phyloP scores from a whole-genome alignment of 148 eudicot genomes.

The Euryodendron excelsum region DNA sequence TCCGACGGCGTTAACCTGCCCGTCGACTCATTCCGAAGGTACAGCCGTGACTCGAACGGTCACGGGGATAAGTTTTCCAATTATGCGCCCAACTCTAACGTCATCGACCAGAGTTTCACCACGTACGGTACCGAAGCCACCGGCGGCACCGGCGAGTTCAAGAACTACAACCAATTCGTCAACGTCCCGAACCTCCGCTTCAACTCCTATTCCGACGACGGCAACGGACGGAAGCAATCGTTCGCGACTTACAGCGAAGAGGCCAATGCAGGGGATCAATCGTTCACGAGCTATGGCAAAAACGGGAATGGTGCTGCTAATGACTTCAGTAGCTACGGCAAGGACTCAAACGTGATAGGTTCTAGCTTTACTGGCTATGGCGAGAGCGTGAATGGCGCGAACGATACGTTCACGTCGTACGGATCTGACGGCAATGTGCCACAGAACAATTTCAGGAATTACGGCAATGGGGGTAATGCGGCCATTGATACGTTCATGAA shows the following conservation, averaged over 20 bases:
- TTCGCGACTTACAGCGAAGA: slow-evolving; percentile 33
- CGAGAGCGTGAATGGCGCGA: slow-evolving; percentile 35
- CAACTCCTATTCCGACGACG: slow-evolving; percentile 48
- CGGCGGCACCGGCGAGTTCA: slow-evolving; percentile 46
- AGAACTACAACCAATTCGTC: slow-evolving; percentile 23
- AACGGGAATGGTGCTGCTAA: slow-evolving; percentile 36
- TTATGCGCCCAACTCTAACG: slow-evolving; percentile 39
- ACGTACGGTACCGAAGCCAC: slow-evolving; percentile 48
- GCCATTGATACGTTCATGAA: slow-evolving; percentile 43
- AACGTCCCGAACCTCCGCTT: slow-evolving; percentile 44
- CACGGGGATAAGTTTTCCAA: slow-evolving; percentile 42
- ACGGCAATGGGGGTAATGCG: slow-evolving; percentile 47
- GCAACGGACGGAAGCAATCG: slow-evolving; percentile 31
- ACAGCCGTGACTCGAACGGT: slow-evolving; percentile 47
- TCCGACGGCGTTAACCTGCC: slow-evolving; percentile 31
- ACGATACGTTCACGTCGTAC: slow-evolving; percentile 50
- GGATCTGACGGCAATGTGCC: slow-evolving; percentile 49
- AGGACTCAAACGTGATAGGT: slow-evolving; percentile 40
- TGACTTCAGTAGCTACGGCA: slow-evolving; percentile 32
- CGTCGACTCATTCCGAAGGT: slow-evolving; percentile 42
- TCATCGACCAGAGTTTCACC: slow-evolving; percentile 41
- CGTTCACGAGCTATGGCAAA: slow-evolving; percentile 47
- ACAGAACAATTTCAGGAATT: slow-evolving; percentile 47
- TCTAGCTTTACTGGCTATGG: slow-evolving; percentile 48
- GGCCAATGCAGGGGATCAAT: slow-evolving; percentile 41